Base-by-base conservation (phyloP, 148 eudicot species). In the Rheum nobile region DNA sequence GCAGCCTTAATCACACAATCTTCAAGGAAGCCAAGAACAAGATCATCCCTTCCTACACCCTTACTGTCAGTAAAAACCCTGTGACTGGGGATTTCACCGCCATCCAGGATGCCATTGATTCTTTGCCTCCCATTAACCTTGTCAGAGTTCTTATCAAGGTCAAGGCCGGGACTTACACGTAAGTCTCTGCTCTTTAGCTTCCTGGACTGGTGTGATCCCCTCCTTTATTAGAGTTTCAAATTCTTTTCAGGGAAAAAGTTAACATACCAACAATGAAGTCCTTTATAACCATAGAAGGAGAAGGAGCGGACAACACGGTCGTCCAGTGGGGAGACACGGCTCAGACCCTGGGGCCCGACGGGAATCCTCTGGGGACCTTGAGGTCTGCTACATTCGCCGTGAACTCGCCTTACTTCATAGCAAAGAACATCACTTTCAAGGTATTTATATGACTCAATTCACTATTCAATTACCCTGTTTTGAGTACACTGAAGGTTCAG, bases 301-400 rank as follows among this genome's bases (percentile, higher is more conserved):
- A 88, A 81, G 99, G 97, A 52, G 96, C 96, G 71, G 96, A 90
- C 8, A 88, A 86, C 43, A 95, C 99, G 41, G 81, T 87, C 37
- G 87, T 95, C 1, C 77, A 91, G 79, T 95, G 97, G 97, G 97
- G 99, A 39, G 99, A 95, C 78, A 91, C 97, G 61, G 99, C 99
- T n/a, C 77, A 86, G 19, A 90, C 99, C 59, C 75, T 68, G 17
- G 99, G 94, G 26, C 81, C 91, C 9, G 87, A 73, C 21, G 90
- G 93, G 31, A 76, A 31, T 14, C 97, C 91, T 6, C 63, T 91
- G 24, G 98, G 97, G 39, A 93, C 97, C 12, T 91, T 24, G 63
- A 82, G 76, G 22, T 91, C 97, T 38, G 97, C 97, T n/a, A 93
- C 92, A 24, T 93, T 93, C 86, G 91, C 91, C 16, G 97, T 94